phyloP scores from a whole-genome alignment of 371 early-diverging fungal species.

The Actinomucor elegans region DNA sequence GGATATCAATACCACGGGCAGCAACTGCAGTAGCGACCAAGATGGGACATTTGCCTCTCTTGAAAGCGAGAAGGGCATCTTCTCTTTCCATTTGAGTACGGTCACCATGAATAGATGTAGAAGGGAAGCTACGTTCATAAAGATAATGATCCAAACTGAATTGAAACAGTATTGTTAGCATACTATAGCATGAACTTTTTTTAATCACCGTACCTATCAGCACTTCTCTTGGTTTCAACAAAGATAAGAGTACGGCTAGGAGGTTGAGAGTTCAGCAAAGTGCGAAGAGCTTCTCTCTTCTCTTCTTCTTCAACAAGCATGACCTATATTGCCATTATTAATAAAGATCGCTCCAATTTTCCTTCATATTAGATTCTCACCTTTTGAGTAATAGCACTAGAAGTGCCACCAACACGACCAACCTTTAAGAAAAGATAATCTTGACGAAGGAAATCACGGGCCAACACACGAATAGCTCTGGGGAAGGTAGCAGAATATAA shows the following conservation, averaged over 20 bases:
- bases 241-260: slow-evolving; percentile 79
- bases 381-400: slow-evolving; percentile 52
- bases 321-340: slow-evolving; percentile 54
- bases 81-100: slow-evolving; percentile 82
- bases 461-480: slow-evolving; percentile 85
- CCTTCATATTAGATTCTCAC: not conserved
- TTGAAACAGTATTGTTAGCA: too few species aligned
- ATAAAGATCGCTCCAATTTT: too few species aligned
- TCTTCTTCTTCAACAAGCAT: slow-evolving; percentile 70
- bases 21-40: slow-evolving; percentile 93
- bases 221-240: slow-evolving; percentile 79
- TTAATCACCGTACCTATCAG: slow-evolving; percentile 84
- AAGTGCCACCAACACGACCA: slow-evolving; percentile 59
- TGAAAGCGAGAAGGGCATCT: slow-evolving; percentile 75
- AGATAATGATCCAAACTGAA: slow-evolving; percentile 70
- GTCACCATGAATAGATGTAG: slow-evolving; percentile 76
- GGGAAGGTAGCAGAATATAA: slow-evolving; percentile 99
- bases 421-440: slow-evolving; percentile 48
- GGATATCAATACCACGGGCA: slow-evolving; percentile 90
- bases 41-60: slow-evolving; percentile 70
- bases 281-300: slow-evolving; percentile 43
- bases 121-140: slow-evolving; percentile 64
- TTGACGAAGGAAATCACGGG: slow-evolving; percentile 87
- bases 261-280: slow-evolving; percentile 38
- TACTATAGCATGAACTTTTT: too few species aligned